Evolutionary conservation across 306 rosid genomes (phyloP).

Genomic region (Malus sieversii): DNA sequence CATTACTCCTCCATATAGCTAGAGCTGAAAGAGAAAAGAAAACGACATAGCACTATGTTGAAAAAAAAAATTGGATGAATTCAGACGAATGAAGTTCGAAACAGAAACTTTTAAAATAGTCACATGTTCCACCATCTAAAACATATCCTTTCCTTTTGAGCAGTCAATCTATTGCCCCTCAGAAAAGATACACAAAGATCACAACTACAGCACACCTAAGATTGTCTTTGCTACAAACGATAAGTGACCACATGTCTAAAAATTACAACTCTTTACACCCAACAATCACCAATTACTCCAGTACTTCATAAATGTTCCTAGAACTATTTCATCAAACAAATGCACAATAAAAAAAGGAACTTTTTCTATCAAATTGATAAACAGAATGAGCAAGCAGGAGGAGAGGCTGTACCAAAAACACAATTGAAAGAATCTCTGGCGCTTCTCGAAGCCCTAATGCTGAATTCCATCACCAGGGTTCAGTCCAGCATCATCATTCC

Average conservation of each 20-base stretch:
- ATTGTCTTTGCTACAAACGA: background rate
- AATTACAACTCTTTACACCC: no score
- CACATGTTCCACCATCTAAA: no score
- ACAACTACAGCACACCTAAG: background rate
- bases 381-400: background rate
- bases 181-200: background rate
- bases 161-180: background rate
- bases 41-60: background rate
- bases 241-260: background rate
- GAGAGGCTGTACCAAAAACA: slow-evolving; percentile 48
- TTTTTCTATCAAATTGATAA: background rate
- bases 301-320: background rate
- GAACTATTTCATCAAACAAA: background rate
- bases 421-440: slow-evolving; percentile 74
- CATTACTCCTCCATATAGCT: background rate
- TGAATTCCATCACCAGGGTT: slow-evolving; percentile 25
- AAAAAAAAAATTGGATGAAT: background rate
- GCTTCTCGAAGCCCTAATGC: slow-evolving; percentile 42
- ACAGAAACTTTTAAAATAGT: no score
- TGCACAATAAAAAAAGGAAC: background rate
- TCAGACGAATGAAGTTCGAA: no score
- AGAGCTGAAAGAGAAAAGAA: background rate
- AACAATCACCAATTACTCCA: background rate
- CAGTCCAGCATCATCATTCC: background rate
- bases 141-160: no score